phyloP scores from a whole-genome alignment of 2,329 filamentous ascomycete genomes.

The Grosmannia serpens region DNA sequence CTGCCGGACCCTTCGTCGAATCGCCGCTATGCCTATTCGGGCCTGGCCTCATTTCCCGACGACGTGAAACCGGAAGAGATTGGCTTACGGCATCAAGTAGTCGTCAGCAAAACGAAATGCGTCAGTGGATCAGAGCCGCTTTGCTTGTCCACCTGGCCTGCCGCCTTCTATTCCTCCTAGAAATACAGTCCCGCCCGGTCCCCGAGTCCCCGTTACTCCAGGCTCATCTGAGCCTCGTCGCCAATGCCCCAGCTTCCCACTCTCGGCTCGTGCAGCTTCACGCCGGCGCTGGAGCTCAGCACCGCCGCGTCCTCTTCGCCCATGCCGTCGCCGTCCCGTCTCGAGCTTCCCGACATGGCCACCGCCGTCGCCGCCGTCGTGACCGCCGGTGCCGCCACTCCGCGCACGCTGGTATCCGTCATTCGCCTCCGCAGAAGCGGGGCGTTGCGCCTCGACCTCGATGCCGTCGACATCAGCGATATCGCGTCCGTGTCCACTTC shows the following conservation, averaged over 20 bases:
- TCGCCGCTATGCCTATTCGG: not conserved
- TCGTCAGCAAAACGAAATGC: too few relatives aligned
- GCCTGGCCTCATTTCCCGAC: not conserved
- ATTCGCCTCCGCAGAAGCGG: constrained; percentile 28
- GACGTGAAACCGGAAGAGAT: too few relatives aligned
- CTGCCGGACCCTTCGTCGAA: not conserved
- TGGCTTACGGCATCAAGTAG: too few relatives aligned
- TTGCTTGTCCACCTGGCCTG: too few relatives aligned
- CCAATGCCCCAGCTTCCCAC: constrained; percentile 65
- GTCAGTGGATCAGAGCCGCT: too few relatives aligned
- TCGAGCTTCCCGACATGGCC: constrained; percentile 15
- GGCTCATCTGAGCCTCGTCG: constrained; percentile 72
- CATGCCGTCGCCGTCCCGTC: constrained; percentile 30
- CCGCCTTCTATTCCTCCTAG: not conserved
- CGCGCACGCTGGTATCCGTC: constrained; percentile 23
- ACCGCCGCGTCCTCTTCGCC: constrained; percentile 29
- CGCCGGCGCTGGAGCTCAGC: constrained; percentile 32
- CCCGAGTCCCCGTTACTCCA: constrained; percentile 35
- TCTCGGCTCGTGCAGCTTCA: constrained; percentile 41
- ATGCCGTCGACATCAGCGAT: constrained; percentile 37
- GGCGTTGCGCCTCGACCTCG: constrained; percentile 25
- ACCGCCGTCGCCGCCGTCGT: constrained; percentile 5
- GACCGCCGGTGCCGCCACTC: not conserved
- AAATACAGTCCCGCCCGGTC: not conserved
- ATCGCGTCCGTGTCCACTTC: constrained; percentile 27